These are phyloP conservation scores for Chaetomium globosum DNA, from an alignment of 2,329 filamentous ascomycete genomes.

Conservation along the genomic window DNA sequence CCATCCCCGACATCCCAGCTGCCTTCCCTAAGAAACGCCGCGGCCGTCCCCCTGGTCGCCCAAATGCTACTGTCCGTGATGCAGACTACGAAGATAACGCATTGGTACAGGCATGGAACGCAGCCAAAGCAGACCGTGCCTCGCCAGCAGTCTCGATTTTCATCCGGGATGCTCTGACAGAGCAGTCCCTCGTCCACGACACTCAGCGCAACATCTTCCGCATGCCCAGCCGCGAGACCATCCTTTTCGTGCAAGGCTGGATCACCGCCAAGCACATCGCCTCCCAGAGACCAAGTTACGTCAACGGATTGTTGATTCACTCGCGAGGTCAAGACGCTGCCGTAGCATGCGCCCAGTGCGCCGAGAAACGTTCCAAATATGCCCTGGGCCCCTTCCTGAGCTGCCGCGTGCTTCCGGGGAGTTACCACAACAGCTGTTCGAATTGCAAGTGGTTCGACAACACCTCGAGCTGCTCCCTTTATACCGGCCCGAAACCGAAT, in stretches of 20 bases:
- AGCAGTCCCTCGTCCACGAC: constrained; percentile 35
- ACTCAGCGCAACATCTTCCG: constrained; percentile 36
- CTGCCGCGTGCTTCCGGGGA: constrained; percentile 35
- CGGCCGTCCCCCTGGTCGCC: constrained; percentile 37
- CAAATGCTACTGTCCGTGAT: constrained; percentile 37
- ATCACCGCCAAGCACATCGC: constrained; percentile 39
- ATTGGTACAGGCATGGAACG: constrained; percentile 36
- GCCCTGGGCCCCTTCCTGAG: constrained; percentile 38
- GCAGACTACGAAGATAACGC: constrained; percentile 36
- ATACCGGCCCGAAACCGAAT: constrained; percentile 38
- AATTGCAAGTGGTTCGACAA: constrained; percentile 42
- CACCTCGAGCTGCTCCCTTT: constrained; percentile 37
- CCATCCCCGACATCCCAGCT: constrained; percentile 28
- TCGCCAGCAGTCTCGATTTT: constrained; percentile 31
- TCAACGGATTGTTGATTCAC: constrained; percentile 39
- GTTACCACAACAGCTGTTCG: constrained; percentile 38
- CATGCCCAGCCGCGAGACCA: constrained; percentile 35
- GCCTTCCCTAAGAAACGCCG: constrained; percentile 37
- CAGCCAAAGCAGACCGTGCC: constrained; percentile 30
- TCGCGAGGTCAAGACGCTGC: constrained; percentile 37
- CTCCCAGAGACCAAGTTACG: constrained; percentile 38
- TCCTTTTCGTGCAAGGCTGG: constrained; percentile 39
- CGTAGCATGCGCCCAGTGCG: constrained; percentile 33
- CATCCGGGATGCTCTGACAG: constrained; percentile 36
- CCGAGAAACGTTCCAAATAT: constrained; percentile 34